Evolutionary conservation across 1,284 basidiomycete genomes (phyloP).

Genomic region (Coriolopsis trogii): DNA sequence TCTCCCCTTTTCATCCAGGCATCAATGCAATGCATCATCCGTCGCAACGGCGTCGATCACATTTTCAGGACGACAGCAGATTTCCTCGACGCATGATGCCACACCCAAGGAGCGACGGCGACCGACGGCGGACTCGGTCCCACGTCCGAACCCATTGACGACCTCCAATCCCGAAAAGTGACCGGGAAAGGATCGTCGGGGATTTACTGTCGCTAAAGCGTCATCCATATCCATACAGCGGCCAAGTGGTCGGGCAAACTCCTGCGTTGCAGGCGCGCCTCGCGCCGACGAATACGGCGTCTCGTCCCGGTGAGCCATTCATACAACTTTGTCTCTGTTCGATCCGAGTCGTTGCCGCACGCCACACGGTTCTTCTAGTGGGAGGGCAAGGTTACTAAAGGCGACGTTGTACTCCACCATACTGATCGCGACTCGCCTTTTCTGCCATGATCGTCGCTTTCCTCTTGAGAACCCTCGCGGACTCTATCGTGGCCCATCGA

Average conservation of each 20-base stretch:
- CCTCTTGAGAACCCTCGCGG: not conserved
- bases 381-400: not conserved
- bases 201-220: not conserved
- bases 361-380: constrained; percentile 1
- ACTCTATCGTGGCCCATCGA: not conserved
- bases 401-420: not conserved
- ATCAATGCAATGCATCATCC: too few relatives aligned
- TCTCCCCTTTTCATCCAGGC: too few relatives aligned
- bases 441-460: constrained; percentile 4
- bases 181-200: not conserved
- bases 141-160: not conserved
- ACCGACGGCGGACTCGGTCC: not conserved
- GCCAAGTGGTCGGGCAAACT: too few relatives aligned
- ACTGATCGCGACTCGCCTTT: not conserved
- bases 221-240: too few relatives aligned
- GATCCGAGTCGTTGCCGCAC: not conserved
- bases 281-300: not conserved
- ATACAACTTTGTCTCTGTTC: not conserved
- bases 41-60: too few relatives aligned
- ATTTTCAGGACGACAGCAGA: too few relatives aligned
- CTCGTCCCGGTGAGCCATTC: constrained; percentile 4
- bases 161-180: not conserved
- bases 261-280: too few relatives aligned
- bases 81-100: too few relatives aligned
- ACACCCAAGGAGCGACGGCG: not conserved